Percentiles rank a stretch among this genome's conserved stretches.
phyloP scores from a whole-genome alignment of 2,329 filamentous ascomycete species.

The Aurifilum marmelostoma region DNA sequence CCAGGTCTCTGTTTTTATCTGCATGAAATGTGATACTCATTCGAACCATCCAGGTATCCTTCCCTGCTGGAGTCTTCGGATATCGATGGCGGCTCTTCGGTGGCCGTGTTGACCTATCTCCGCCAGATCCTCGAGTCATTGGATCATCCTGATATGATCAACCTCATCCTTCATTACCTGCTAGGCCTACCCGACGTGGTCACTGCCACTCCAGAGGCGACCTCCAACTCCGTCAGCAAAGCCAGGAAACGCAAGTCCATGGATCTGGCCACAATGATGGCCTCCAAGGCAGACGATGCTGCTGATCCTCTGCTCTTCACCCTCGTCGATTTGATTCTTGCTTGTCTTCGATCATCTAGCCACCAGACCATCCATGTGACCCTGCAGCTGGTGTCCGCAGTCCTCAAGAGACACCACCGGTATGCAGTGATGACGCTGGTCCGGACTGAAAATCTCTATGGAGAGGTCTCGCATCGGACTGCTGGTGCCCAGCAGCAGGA shows the following conservation, averaged over 20 bases:
- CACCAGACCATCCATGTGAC: conserved; percentile 89
- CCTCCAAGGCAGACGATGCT: conserved; percentile 72
- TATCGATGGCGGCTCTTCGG: conserved; percentile 93
- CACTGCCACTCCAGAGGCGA: conserved; percentile 40
- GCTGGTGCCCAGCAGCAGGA: conserved; percentile 76
- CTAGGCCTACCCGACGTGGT: conserved; percentile 73
- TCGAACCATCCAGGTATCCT: conserved; percentile 68
- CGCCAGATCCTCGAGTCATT: conserved; percentile 87
- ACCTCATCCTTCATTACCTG: conserved; percentile 90
- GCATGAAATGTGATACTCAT: neutral
- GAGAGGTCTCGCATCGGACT: conserved; percentile 63
- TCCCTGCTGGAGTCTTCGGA: conserved; percentile 96
- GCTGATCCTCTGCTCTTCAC: conserved; percentile 88
- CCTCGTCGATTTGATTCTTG: conserved; percentile 84
- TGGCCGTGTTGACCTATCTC: conserved; percentile 92
- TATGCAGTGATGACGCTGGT: conserved; percentile 82
- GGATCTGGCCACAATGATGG: conserved; percentile 80
- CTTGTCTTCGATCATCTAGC: conserved; percentile 82
- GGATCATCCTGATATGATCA: conserved; percentile 91
- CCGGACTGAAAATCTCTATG: conserved; percentile 63
- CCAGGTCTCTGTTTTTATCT: neutral
- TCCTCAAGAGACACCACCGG: conserved; percentile 83
- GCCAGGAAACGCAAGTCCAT: conserved; percentile 85
- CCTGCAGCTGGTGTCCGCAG: conserved; percentile 81
- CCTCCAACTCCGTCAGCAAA: conserved; percentile 62